Evolutionary conservation across 192 early-diverging fungal genomes (phyloP).

Genomic region (Obelidium mucronatum): DNA sequence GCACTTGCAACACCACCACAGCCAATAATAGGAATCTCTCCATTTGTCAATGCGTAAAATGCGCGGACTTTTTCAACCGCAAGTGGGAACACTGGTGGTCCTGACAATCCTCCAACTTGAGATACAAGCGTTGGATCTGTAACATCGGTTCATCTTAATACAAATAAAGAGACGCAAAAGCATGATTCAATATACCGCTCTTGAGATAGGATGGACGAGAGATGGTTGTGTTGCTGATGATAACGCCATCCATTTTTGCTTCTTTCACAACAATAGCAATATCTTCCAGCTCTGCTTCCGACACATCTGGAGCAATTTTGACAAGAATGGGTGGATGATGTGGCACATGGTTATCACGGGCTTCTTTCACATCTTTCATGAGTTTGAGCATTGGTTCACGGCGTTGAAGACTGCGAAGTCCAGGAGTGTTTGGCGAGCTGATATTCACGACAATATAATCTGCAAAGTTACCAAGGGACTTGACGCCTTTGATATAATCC

Average conservation of each 20-base stretch:
- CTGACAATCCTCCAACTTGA: conserved; percentile 85
- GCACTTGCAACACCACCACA: conserved; percentile 85
- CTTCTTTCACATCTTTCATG: conserved; percentile 60
- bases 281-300: conserved; percentile 74
- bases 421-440: conserved; percentile 87
- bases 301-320: conserved; percentile 91
- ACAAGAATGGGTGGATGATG: conserved; percentile 78
- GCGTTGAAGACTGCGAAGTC: conserved; percentile 75
- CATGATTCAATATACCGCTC: conserved; percentile 49
- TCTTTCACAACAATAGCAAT: conserved; percentile 78
- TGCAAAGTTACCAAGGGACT: conserved; percentile 75
- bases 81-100: conserved; percentile 74
- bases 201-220: conserved; percentile 68
- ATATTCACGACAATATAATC: conserved; percentile 93
- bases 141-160: too few species aligned
- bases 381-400: conserved; percentile 75
- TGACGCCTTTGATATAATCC: conserved; percentile 85
- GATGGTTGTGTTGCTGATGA: conserved; percentile 89
- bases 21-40: conserved; percentile 81
- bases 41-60: conserved; percentile 80
- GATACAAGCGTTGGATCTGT: not conserved
- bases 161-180: not conserved
- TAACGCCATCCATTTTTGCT: conserved; percentile 83
- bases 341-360: conserved; percentile 48
- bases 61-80: conserved; percentile 64